A percentile compares a stretch with the other conserved stretches of the same genome.
These are phyloP conservation scores for Ophiobolus disseminans DNA, from an alignment of 2,329 filamentous ascomycete species.

Conservation along the genomic window DNA sequence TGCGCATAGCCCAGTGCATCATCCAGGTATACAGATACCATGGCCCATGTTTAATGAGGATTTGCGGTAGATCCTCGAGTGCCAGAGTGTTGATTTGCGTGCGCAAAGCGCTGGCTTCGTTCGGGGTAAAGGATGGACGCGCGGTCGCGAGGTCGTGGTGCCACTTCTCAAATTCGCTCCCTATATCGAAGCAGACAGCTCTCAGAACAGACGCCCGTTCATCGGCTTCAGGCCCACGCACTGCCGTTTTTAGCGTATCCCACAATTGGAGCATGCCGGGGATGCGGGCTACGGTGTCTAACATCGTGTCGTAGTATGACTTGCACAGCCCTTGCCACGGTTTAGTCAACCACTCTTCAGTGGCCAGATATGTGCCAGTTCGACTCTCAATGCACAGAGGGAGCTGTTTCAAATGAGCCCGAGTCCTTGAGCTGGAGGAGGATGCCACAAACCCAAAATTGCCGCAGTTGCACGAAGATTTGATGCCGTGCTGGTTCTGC, in stretches of 20 bases:
- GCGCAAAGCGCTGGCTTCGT: not conserved
- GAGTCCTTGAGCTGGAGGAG: not conserved
- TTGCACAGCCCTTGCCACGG: slow-evolving; percentile 15
- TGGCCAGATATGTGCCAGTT: slow-evolving; percentile 10
- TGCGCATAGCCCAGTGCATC: slow-evolving; percentile 18
- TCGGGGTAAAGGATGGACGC: not conserved
- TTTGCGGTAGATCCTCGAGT: slow-evolving; percentile 11
- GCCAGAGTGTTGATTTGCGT: not conserved
- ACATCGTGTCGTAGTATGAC: slow-evolving; percentile 8
- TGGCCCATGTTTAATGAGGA: slow-evolving; percentile 5
- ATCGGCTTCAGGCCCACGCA: not conserved
- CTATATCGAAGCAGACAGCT: slow-evolving; percentile 6
- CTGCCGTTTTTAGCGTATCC: slow-evolving; percentile 1
- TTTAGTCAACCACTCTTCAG: slow-evolving; percentile 15
- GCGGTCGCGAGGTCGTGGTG: slow-evolving; percentile 6
- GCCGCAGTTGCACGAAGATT: slow-evolving; percentile 15
- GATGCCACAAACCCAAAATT: slow-evolving; percentile 10
- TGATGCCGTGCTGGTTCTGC: slow-evolving; percentile 4
- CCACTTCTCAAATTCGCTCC: slow-evolving; percentile 10
- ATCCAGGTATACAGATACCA: slow-evolving; percentile 10
- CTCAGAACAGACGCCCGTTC: not conserved
- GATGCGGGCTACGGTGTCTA: slow-evolving; percentile 12
- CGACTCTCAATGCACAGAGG: slow-evolving; percentile 10
- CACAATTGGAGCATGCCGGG: slow-evolving; percentile 14
- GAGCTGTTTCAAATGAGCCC: slow-evolving; percentile 7